Percentiles rank a stretch among this genome's conserved stretches.
Conservation (phyloP, 106 monocot species). For the Platanthera guangdongensis region DNA sequence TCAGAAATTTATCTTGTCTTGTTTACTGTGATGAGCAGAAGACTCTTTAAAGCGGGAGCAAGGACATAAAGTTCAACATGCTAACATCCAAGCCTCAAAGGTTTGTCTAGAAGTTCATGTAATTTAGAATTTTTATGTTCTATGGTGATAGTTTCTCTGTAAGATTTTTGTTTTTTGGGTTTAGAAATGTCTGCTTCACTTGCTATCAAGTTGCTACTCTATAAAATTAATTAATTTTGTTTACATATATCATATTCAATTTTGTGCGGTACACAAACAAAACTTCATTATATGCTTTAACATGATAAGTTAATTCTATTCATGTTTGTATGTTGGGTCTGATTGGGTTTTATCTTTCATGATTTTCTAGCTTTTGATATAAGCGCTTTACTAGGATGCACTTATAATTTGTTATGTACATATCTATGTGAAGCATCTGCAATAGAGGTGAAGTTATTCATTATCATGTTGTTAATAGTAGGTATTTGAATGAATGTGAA, state of each 20-base stretch:
- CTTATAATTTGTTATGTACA: neutral
- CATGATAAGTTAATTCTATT: neutral
- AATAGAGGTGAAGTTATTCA: neutral
- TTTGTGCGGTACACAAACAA: neutral
- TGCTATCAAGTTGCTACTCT: neutral
- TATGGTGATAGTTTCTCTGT: neutral
- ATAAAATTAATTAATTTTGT: neutral
- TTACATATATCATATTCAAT: neutral
- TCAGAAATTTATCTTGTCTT: neutral
- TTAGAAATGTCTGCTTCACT: neutral
- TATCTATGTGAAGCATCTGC: neutral
- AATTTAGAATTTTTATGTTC: neutral
- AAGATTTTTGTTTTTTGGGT: neutral
- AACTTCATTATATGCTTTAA: neutral
- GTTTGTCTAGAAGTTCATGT: constrained; percentile 16
- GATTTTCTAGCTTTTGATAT: neutral
- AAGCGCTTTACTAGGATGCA: neutral
- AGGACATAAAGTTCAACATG: constrained; percentile 88
- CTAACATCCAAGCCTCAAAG: constrained; percentile 95
- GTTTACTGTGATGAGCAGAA: constrained; percentile 42
- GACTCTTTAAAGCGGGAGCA: constrained; percentile 89
- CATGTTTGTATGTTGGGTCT: neutral
- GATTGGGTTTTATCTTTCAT: neutral
- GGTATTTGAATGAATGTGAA: too few species aligned
- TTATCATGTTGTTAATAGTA: neutral